Evolutionary conservation across 2,329 filamentous ascomycete species (phyloP).

Genomic region (Tothia fuscella): DNA sequence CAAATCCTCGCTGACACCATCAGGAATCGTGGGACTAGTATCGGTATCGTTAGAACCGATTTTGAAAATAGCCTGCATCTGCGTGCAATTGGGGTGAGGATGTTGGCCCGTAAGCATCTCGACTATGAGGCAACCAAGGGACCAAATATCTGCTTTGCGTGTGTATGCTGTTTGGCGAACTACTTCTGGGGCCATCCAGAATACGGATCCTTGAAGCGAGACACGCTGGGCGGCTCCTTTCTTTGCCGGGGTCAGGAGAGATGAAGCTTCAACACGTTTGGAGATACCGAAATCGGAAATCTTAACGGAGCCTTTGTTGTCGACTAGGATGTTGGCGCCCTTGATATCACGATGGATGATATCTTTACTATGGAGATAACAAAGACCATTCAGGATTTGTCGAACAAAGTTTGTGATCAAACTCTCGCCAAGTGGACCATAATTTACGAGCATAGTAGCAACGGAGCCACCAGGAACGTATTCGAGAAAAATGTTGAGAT

Average conservation of each 20-base stretch:
- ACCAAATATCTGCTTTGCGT: slow-evolving; percentile 98
- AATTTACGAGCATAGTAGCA: slow-evolving; percentile 96
- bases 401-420: slow-evolving; percentile 93
- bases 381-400: slow-evolving; percentile 84
- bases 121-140: slow-evolving; percentile 86
- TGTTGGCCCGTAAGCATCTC: slow-evolving; percentile 99
- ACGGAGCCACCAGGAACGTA: slow-evolving; percentile 97
- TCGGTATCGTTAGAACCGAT: slow-evolving; percentile 57
- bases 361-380: slow-evolving; percentile 84
- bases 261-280: slow-evolving; percentile 90
- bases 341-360: slow-evolving; percentile 99
- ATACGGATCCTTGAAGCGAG: slow-evolving; percentile 91
- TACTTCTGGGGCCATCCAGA: slow-evolving; percentile 99
- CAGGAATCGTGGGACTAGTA: slow-evolving; percentile 78
- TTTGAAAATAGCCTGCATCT: slow-evolving; percentile 97
- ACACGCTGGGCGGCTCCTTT: slow-evolving; percentile 44
- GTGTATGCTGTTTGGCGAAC: slow-evolving; percentile 97
- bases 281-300: slow-evolving; percentile 99
- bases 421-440: slow-evolving; percentile 86
- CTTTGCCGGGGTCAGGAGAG: slow-evolving; percentile 50
- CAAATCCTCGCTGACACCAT: slow-evolving; percentile 73
- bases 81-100: slow-evolving; percentile 92
- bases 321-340: slow-evolving; percentile 94
- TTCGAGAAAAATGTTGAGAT: slow-evolving; percentile 99
- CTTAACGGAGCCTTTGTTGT: slow-evolving; percentile 98